A percentile compares a stretch with the other conserved stretches of the same genome.
Evolutionary conservation across 805 yeast species (phyloP).

Genomic region (Kuraishia floccosa): DNA sequence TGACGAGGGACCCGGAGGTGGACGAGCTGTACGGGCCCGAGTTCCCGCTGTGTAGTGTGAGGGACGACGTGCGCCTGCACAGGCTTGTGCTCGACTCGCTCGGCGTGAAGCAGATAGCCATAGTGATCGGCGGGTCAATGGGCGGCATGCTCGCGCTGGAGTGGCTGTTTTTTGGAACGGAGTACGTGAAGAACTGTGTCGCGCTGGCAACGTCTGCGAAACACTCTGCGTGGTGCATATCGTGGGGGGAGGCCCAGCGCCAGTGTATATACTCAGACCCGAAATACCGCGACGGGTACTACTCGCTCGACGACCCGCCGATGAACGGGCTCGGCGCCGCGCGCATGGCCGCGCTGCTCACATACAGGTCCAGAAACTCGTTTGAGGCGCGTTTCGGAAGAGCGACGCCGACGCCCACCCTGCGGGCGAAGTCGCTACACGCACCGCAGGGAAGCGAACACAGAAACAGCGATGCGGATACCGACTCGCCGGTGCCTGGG

Average conservation of each 20-base stretch:
- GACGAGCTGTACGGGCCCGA: conserved; percentile 83
- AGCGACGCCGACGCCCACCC: conserved; percentile 35
- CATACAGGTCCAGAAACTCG: conserved; percentile 86
- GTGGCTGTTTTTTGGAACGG: conserved; percentile 61
- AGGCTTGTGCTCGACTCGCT: conserved; percentile 65
- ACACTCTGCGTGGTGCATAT: conserved; percentile 97
- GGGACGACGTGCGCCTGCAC: conserved; percentile 84
- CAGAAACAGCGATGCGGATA: too few species aligned
- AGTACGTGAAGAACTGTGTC: conserved; percentile 59
- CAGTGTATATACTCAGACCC: conserved; percentile 96
- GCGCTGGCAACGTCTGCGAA: conserved; percentile 91
- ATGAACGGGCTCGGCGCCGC: conserved; percentile 87
- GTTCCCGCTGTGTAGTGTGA: conserved; percentile 86
- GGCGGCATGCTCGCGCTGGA: conserved; percentile 96
- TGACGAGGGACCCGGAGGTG: conserved; percentile 68
- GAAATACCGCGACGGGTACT: conserved; percentile 84
- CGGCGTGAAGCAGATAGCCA: conserved; percentile 71
- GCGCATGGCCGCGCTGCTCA: conserved; percentile 89
- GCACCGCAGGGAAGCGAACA: background rate
- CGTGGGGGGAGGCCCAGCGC: conserved; percentile 98
- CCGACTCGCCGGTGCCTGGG: background rate
- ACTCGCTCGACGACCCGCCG: conserved; percentile 70
- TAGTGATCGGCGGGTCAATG: conserved; percentile 95
- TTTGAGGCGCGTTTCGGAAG: conserved; percentile 92
- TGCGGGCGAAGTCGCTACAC: conserved; percentile 1